Conservation (phyloP, 2,329 filamentous ascomycete species). For the Cercospora citrullina region DNA sequence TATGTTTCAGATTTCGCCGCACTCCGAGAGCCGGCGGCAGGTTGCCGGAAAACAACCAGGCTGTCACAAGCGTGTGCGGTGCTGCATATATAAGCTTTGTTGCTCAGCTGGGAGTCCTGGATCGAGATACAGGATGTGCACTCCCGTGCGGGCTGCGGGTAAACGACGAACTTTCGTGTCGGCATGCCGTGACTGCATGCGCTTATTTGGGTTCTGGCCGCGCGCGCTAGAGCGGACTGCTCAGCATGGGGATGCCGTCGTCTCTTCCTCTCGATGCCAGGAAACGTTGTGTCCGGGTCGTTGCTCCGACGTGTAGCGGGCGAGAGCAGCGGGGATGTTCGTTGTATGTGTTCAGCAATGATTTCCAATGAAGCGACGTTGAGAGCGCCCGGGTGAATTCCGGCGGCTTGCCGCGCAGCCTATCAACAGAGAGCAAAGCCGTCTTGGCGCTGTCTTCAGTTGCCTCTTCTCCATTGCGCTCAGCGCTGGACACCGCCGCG, state of each 20-base stretch:
- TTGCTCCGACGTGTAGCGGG: background rate
- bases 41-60: background rate
- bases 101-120: background rate
- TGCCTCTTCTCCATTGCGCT: background rate
- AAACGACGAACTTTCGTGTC: background rate
- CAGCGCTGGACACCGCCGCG: background rate
- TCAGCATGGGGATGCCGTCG: background rate
- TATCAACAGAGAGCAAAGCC: background rate
- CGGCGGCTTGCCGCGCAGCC: background rate
- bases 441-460: background rate
- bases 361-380: background rate
- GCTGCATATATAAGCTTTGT: background rate
- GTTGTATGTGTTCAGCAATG: background rate
- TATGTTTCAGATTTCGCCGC: constrained; percentile 4
- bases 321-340: background rate
- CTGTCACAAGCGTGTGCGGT: background rate
- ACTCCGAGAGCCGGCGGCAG: background rate
- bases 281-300: background rate
- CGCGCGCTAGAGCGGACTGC: background rate
- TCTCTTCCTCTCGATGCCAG: background rate
- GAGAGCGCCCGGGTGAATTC: background rate
- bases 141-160: background rate
- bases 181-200: background rate
- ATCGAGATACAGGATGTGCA: constrained; percentile 1
- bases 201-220: background rate